Conservation (phyloP, 331 rosid species). For the Acacia pycnantha region DNA sequence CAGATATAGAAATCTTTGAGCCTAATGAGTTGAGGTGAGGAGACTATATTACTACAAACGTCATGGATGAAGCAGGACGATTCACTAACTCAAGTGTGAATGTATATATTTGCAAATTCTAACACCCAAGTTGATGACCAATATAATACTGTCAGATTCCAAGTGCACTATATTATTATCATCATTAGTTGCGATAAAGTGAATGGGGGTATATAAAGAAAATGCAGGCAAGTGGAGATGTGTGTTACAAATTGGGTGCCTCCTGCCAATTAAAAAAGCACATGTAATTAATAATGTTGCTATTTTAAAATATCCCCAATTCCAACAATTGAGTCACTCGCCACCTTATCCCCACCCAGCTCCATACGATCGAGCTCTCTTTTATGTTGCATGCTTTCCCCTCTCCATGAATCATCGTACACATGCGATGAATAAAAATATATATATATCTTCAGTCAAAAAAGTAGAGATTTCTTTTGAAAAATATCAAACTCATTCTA, state of each 20-base stretch:
- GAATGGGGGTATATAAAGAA: neutral
- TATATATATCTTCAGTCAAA: neutral
- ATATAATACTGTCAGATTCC: too few relatives aligned
- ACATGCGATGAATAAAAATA: neutral
- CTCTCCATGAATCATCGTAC: neutral
- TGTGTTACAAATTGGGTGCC: neutral
- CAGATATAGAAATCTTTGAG: neutral
- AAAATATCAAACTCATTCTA: neutral
- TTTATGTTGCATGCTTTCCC: neutral
- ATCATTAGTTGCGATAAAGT: neutral
- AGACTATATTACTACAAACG: neutral
- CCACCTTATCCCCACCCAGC: neutral
- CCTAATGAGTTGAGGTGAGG: neutral
- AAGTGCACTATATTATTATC: neutral
- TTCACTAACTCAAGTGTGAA: neutral
- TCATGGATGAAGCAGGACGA: too few relatives aligned
- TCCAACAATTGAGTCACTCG: neutral
- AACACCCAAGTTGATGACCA: too few relatives aligned
- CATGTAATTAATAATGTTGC: neutral
- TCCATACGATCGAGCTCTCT: neutral
- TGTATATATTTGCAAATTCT: too few relatives aligned
- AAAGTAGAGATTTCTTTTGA: neutral
- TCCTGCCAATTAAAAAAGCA: neutral
- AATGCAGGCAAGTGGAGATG: neutral
- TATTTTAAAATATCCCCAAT: neutral